A percentile compares a stretch with the other conserved stretches of the same genome.
Evolutionary conservation across 2,329 filamentous ascomycete species (phyloP).

Genomic region (Coniochaeta pulveracea): DNA sequence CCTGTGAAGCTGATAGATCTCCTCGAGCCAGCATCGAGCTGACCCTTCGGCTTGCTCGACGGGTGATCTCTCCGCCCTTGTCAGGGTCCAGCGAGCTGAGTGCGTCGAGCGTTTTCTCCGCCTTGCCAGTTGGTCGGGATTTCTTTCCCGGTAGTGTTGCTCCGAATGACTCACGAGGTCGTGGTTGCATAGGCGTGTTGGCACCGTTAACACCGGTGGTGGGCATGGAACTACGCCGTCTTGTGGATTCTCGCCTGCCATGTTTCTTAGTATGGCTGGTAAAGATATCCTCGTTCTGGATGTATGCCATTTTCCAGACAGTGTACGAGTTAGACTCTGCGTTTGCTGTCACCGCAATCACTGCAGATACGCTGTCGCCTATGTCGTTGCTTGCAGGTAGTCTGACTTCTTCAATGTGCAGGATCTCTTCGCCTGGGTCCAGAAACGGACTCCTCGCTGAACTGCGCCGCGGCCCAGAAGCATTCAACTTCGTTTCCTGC

Average conservation of each 20-base stretch:
- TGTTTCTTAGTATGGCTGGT: slow-evolving; percentile 30
- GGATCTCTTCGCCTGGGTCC: slow-evolving; percentile 66
- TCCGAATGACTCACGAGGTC: slow-evolving; percentile 68
- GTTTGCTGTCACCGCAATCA: slow-evolving; percentile 75
- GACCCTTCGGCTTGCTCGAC: slow-evolving; percentile 62
- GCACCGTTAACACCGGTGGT: slow-evolving; percentile 60
- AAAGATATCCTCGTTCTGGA: slow-evolving; percentile 53
- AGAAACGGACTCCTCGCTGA: slow-evolving; percentile 44
- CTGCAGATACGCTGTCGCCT: too few species aligned
- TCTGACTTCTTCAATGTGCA: slow-evolving; percentile 64
- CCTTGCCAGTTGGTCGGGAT: slow-evolving; percentile 37
- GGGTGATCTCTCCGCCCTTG: slow-evolving; percentile 36
- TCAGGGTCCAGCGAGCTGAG: slow-evolving; percentile 59
- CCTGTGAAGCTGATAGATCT: slow-evolving; percentile 76
- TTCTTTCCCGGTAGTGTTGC: slow-evolving; percentile 41
- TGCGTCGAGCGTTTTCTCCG: slow-evolving; percentile 46
- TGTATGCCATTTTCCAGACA: slow-evolving; percentile 74
- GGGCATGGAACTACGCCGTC: slow-evolving; percentile 55
- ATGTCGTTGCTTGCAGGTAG: slow-evolving; percentile 35
- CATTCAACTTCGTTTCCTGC: slow-evolving; percentile 27
- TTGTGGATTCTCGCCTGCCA: slow-evolving; percentile 31
- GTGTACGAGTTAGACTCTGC: slow-evolving; percentile 65
- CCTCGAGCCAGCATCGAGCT: slow-evolving; percentile 85
- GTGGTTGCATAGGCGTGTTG: slow-evolving; percentile 63
- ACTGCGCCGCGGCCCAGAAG: slow-evolving; percentile 25